Conservation (phyloP, 176 grass and related monocot genomes). For the Zoysia japonica region DNA sequence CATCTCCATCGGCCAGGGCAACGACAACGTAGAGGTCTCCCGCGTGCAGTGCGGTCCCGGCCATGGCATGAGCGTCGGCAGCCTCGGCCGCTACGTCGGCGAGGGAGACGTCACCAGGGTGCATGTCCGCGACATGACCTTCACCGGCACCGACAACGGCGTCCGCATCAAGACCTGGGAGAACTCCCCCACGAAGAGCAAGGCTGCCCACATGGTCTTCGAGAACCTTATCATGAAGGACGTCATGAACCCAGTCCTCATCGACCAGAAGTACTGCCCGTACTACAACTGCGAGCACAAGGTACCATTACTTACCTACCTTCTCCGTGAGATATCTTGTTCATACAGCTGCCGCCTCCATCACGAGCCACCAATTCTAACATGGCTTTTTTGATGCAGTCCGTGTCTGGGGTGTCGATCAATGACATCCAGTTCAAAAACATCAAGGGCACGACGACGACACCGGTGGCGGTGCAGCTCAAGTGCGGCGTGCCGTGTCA, state of each 20-base stretch:
- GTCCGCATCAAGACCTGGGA: slow-evolving; percentile 82
- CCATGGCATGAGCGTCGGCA: slow-evolving; percentile 73
- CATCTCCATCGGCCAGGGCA: slow-evolving; percentile 70
- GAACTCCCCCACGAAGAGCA: slow-evolving; percentile 52
- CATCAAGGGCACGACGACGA: slow-evolving; percentile 53
- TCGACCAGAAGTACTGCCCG: slow-evolving; percentile 81
- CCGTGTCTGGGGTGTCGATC: slow-evolving; percentile 52
- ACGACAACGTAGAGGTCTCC: slow-evolving; percentile 33
- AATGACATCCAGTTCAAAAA: slow-evolving; percentile 55
- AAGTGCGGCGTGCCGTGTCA: slow-evolving; percentile 65
- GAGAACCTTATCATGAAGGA: slow-evolving; percentile 59
- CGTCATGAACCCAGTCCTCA: slow-evolving; percentile 65
- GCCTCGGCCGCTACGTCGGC: slow-evolving; percentile 49
- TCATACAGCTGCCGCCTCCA: too few species aligned
- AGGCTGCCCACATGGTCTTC: slow-evolving; percentile 50
- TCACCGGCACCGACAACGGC: slow-evolving; percentile 54
- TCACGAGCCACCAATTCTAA: too few species aligned
- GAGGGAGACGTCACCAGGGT: slow-evolving; percentile 56
- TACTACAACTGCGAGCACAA: slow-evolving; percentile 50
- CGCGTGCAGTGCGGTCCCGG: slow-evolving; percentile 63
- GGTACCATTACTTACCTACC: too few species aligned
- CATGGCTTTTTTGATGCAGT: background rate
- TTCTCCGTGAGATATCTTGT: too few species aligned
- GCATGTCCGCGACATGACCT: slow-evolving; percentile 45
- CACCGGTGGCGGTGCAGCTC: slow-evolving; percentile 55